phyloP scores from a whole-genome alignment of 768 basidiomycete genomes.

The Tremella yokohamensis region DNA sequence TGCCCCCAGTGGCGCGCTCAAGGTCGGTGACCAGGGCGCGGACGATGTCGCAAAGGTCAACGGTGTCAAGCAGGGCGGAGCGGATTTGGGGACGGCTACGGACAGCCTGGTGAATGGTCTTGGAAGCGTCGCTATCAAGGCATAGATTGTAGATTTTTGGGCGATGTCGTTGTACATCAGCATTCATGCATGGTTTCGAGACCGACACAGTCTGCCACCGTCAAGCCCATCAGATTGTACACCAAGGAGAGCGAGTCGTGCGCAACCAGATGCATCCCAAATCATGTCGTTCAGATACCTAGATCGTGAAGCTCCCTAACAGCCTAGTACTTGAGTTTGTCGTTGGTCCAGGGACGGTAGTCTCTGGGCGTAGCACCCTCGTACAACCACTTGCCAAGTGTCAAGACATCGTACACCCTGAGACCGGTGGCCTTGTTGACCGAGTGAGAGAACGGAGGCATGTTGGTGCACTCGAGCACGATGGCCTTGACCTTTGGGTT shows the following conservation, averaged over 20 bases:
- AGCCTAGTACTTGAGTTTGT: too few species aligned
- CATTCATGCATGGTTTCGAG: too few species aligned
- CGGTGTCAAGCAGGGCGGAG: conserved; percentile 4
- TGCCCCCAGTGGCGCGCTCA: conserved; percentile 6
- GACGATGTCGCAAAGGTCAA: background rate
- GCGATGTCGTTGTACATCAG: too few species aligned
- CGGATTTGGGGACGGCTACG: background rate
- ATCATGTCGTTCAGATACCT: too few species aligned
- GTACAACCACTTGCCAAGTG: conserved; percentile 28
- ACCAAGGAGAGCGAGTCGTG: too few species aligned
- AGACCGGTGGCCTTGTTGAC: conserved; percentile 22
- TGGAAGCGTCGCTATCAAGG: background rate
- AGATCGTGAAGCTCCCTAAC: too few species aligned
- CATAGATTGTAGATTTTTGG: background rate
- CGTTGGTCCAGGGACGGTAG: background rate
- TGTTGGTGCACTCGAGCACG: conserved; percentile 38
- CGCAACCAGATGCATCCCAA: background rate
- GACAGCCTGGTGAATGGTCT: too few species aligned
- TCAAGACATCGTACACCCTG: conserved; percentile 25
- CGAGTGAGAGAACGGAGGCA: conserved; percentile 27
- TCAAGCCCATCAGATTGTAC: too few species aligned
- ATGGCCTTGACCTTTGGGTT: conserved; percentile 29
- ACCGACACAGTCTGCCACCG: too few species aligned
- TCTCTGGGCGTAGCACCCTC: conserved; percentile 13
- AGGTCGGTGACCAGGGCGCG: conserved; percentile 7